phyloP scores from a whole-genome alignment of 78 protist species.

The Dictyostelium citrinum region DNA sequence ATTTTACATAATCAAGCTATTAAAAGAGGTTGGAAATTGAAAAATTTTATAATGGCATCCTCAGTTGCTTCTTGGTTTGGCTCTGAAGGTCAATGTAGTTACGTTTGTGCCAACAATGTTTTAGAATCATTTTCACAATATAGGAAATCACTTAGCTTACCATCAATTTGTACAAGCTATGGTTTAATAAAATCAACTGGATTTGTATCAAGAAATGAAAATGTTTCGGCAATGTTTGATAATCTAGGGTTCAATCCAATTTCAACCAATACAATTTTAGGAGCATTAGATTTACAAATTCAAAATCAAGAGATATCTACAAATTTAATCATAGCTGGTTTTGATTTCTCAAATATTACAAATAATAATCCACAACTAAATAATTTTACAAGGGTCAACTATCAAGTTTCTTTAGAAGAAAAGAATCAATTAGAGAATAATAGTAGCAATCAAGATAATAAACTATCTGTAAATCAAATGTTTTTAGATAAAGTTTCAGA shows the following conservation, averaged over 20 bases:
- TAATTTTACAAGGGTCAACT: not conserved
- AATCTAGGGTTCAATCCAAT: not conserved
- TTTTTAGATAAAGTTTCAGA: not conserved
- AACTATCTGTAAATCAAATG: not conserved
- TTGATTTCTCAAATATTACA: not conserved
- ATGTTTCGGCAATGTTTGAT: not conserved
- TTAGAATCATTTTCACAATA: constrained; percentile 61
- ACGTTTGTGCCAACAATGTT: constrained; percentile 80
- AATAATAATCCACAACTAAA: not conserved
- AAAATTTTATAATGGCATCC: constrained; percentile 51
- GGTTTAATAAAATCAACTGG: constrained; percentile 63
- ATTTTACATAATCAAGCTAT: constrained; percentile 44
- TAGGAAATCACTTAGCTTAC: constrained; percentile 39
- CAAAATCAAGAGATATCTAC: not conserved
- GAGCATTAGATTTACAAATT: not conserved
- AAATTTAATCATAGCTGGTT: not conserved
- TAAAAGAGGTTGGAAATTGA: not conserved
- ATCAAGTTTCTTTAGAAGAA: not conserved
- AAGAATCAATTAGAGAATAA: not conserved
- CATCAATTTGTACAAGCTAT: constrained; percentile 23
- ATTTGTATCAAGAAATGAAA: constrained; percentile 20
- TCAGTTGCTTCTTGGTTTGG: constrained; percentile 56
- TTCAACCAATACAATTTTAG: not conserved
- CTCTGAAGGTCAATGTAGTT: constrained; percentile 48
- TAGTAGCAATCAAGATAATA: not conserved